Percentiles rank a stretch among this genome's conserved stretches.
Evolutionary conservation across 345 rosid genomes (phyloP).

Genomic region (Ailanthus altissimus): DNA sequence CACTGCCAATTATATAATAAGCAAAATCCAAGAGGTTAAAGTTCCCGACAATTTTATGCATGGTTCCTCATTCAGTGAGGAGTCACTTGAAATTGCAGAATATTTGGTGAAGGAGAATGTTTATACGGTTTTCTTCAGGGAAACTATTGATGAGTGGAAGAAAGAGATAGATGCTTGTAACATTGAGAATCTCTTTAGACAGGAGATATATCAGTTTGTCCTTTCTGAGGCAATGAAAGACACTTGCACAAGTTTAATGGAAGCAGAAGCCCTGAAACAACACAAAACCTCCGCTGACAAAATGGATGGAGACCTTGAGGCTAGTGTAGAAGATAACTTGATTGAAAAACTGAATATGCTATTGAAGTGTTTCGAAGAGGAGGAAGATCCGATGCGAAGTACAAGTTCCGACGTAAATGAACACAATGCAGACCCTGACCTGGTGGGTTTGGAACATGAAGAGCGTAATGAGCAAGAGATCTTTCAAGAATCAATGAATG

Average conservation of each 20-base stretch:
- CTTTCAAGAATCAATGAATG: conserved; percentile 8
- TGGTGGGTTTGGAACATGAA: conserved; percentile 3
- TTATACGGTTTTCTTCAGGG: conserved; percentile 26
- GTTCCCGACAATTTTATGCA: not conserved
- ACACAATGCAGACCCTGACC: not conserved
- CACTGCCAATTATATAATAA: conserved; percentile 17
- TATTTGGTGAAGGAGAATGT: conserved; percentile 35
- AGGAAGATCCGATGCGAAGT: conserved; percentile 12
- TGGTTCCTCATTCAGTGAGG: not conserved
- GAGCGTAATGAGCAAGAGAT: conserved; percentile 9
- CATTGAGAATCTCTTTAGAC: conserved; percentile 27
- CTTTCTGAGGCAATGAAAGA: conserved; percentile 27
- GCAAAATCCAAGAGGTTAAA: conserved; percentile 17
- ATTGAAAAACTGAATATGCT: conserved; percentile 17
- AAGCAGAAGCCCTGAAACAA: conserved; percentile 11
- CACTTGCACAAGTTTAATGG: conserved; percentile 4
- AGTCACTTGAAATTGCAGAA: conserved; percentile 27
- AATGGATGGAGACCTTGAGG: not conserved
- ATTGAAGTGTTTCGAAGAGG: conserved; percentile 1
- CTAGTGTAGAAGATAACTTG: conserved; percentile 18
- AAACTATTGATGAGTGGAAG: conserved; percentile 23
- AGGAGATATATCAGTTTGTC: conserved; percentile 30
- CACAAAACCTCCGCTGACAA: not conserved
- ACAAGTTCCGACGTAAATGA: conserved; percentile 28
- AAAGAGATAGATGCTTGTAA: conserved; percentile 23